These are phyloP conservation scores for Artemisia tridentata DNA, from an alignment of 129 eudicot genomes.

Conservation along the genomic window DNA sequence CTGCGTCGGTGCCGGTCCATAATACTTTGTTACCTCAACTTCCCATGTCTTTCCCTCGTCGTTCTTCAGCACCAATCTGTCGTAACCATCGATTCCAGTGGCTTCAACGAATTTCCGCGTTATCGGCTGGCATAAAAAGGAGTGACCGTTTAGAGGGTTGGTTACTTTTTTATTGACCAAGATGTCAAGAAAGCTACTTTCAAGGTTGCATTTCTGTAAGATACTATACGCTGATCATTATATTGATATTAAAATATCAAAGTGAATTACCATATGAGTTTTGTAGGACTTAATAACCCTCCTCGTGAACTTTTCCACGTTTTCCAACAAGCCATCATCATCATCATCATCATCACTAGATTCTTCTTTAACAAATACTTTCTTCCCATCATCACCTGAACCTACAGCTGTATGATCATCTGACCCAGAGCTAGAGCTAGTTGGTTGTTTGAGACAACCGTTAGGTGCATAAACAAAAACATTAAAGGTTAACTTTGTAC, in stretches of 20 bases:
- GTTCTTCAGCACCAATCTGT: constrained; percentile 16
- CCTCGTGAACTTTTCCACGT: neutral
- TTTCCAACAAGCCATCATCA: constrained; percentile 1
- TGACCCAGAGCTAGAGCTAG: neutral
- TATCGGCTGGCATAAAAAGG: constrained; percentile 4
- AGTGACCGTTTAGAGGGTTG: too few species aligned
- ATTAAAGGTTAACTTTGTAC: neutral
- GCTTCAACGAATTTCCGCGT: neutral
- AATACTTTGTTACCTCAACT: neutral
- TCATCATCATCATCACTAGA: neutral
- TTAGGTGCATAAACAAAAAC: constrained; percentile 17
- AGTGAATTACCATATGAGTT: constrained; percentile 5
- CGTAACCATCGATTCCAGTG: constrained; percentile 8
- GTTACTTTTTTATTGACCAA: too few species aligned
- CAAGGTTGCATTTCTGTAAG: too few species aligned
- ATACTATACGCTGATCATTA: too few species aligned
- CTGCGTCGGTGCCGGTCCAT: neutral
- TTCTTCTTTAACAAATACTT: constrained; percentile 12
- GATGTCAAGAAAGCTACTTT: too few species aligned
- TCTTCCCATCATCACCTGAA: neutral
- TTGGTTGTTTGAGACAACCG: constrained; percentile 18
- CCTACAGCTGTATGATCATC: neutral
- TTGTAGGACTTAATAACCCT: constrained; percentile 5
- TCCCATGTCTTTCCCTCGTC: constrained; percentile 21
- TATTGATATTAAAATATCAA: neutral